These are phyloP conservation scores for Collybiopsis luxurians DNA, from an alignment of 768 basidiomycete genomes.

Conservation along the genomic window DNA sequence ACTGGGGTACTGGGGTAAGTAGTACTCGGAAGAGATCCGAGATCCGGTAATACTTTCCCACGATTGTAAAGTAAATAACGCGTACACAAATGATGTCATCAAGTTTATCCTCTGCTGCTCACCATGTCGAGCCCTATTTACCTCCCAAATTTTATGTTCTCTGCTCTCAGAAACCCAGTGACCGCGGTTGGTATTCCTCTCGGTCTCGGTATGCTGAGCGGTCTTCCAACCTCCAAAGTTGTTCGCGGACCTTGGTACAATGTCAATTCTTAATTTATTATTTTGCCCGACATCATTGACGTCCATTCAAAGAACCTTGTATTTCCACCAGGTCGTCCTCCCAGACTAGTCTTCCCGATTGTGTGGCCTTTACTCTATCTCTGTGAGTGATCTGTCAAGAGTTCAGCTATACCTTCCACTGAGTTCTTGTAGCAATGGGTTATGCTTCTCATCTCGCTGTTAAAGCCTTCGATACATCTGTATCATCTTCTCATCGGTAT, in stretches of 20 bases:
- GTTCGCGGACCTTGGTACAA: slow-evolving; percentile 57
- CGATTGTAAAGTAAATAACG: neutral
- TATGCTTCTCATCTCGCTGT: slow-evolving; percentile 65
- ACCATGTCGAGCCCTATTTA: slow-evolving; percentile 31
- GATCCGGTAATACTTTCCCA: neutral
- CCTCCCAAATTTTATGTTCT: slow-evolving; percentile 49
- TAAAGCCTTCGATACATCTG: slow-evolving; percentile 45
- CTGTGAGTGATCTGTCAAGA: slow-evolving; percentile 17
- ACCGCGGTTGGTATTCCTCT: slow-evolving; percentile 60
- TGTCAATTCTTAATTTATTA: slow-evolving; percentile 27
- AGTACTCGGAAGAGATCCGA: neutral
- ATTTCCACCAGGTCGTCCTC: slow-evolving; percentile 50
- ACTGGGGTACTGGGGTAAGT: neutral
- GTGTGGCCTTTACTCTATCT: slow-evolving; percentile 54
- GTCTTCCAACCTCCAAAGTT: slow-evolving; percentile 43
- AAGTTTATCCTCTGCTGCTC: no score
- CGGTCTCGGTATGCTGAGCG: slow-evolving; percentile 51
- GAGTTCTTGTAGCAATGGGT: slow-evolving; percentile 47
- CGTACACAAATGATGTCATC: no score
- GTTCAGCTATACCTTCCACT: slow-evolving; percentile 7
- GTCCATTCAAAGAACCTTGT: slow-evolving; percentile 30
- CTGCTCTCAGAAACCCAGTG: slow-evolving; percentile 53
- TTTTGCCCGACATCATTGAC: neutral
- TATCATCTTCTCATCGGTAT: slow-evolving; percentile 40
- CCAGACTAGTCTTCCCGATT: slow-evolving; percentile 53